phyloP scores from a whole-genome alignment of 306 rosid species.

The Medicago lupulina region DNA sequence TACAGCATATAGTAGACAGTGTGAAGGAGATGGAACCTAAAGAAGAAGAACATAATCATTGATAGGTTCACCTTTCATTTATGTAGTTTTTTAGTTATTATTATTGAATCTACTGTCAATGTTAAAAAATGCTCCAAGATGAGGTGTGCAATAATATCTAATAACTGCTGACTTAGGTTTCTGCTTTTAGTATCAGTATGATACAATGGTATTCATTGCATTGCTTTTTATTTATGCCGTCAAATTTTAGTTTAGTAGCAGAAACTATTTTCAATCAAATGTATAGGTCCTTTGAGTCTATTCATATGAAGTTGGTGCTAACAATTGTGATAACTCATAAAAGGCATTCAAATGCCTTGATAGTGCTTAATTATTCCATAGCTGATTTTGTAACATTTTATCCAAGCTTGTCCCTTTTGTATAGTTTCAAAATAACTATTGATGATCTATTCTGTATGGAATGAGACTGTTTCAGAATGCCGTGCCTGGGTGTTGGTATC shows the following conservation, averaged over 20 bases:
- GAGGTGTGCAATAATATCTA: slow-evolving; percentile 38
- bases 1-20: slow-evolving; percentile 83
- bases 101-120: slow-evolving; percentile 16
- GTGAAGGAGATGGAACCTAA: slow-evolving; percentile 82
- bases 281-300: slow-evolving; percentile 49
- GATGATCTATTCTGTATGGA: not conserved
- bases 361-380: slow-evolving; percentile 28
- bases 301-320: slow-evolving; percentile 41
- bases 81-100: not conserved
- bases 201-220: slow-evolving; percentile 54
- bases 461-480: not conserved
- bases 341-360: slow-evolving; percentile 39
- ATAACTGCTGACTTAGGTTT: slow-evolving; percentile 41
- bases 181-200: slow-evolving; percentile 41
- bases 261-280: slow-evolving; percentile 47
- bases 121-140: slow-evolving; percentile 43
- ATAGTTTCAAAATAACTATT: slow-evolving; percentile 34
- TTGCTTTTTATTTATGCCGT: slow-evolving; percentile 18
- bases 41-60: slow-evolving; percentile 52
- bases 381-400: slow-evolving; percentile 38
- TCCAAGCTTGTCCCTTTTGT: slow-evolving; percentile 32
- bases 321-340: slow-evolving; percentile 34
- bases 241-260: slow-evolving; percentile 39
- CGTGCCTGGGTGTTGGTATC: not conserved
- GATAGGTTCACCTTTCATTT: slow-evolving; percentile 52